A percentile compares a stretch with the other conserved stretches of the same genome.
Evolutionary conservation across 345 rosid genomes (phyloP).

Genomic region (Turnera subulata): DNA sequence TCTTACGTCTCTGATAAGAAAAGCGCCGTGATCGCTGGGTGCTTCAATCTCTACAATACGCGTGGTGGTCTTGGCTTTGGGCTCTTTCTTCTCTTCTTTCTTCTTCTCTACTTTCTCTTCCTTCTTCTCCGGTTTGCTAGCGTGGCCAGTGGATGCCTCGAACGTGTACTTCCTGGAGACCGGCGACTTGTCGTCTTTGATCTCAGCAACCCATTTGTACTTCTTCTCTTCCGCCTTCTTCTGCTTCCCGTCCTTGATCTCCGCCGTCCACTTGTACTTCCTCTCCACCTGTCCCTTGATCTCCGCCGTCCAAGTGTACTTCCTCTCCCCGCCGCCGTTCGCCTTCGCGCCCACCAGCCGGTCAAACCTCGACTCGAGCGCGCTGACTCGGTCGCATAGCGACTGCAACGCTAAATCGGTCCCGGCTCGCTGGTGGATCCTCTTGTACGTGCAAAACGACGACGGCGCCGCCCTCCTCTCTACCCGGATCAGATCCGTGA

Average conservation of each 20-base stretch:
- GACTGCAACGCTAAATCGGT: constrained; percentile 38
- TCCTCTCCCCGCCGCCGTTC: constrained; percentile 47
- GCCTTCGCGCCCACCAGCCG: constrained; percentile 28
- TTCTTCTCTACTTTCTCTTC: constrained; percentile 26
- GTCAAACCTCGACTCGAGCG: constrained; percentile 71
- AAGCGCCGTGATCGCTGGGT: constrained; percentile 42
- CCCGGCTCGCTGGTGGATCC: constrained; percentile 37
- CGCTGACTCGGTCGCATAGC: constrained; percentile 56
- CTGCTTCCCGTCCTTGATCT: constrained; percentile 43
- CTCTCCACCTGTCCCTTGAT: constrained; percentile 60
- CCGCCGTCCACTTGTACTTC: constrained; percentile 67
- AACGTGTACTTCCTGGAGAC: constrained; percentile 52
- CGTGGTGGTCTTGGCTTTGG: constrained; percentile 37
- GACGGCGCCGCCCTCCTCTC: constrained; percentile 46
- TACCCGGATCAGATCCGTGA: constrained; percentile 60
- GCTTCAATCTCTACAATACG: constrained; percentile 73
- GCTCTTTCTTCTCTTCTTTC: constrained; percentile 39
- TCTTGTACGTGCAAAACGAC: constrained; percentile 41
- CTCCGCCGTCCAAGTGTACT: constrained; percentile 79
- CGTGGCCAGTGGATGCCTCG: constrained; percentile 49
- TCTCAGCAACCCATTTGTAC: constrained; percentile 73
- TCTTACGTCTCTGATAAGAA: constrained; percentile 59
- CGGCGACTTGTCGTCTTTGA: constrained; percentile 50
- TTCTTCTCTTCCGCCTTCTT: constrained; percentile 35
- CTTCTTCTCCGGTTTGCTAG: constrained; percentile 33